Percentiles rank a stretch among this genome's conserved stretches.
These are phyloP conservation scores for Coemansia sp. DNA, from an alignment of 192 early-diverging fungal genomes.

Conservation along the genomic window DNA sequence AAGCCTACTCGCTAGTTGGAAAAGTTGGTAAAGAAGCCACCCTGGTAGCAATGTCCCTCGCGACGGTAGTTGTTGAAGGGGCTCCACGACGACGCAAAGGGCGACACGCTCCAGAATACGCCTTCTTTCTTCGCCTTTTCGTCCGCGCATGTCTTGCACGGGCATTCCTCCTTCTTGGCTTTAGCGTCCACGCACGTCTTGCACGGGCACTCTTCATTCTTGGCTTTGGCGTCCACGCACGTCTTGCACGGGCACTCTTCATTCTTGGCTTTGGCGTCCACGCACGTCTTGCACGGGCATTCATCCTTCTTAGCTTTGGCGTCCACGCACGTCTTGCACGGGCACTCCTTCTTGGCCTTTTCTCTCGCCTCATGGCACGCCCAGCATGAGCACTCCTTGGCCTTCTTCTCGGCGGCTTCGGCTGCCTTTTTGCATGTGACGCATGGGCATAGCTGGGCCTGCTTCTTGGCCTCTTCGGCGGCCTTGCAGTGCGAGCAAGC, in stretches of 20 bases:
- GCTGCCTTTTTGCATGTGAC: conserved; percentile 31
- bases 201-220: conserved; percentile 13
- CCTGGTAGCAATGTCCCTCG: conserved; percentile 48
- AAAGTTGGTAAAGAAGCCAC: conserved; percentile 56
- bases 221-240: conserved; percentile 15
- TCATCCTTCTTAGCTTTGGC: conserved; percentile 13
- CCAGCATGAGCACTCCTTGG: conserved; percentile 34
- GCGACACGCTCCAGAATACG: conserved; percentile 41
- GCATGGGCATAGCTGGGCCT: conserved; percentile 38
- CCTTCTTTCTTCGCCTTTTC: conserved; percentile 17
- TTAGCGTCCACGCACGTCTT: neutral
- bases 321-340: conserved; percentile 30
- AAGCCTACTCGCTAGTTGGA: conserved; percentile 10
- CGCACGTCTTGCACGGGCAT: conserved; percentile 22
- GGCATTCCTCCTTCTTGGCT: conserved; percentile 2
- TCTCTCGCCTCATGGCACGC: conserved; percentile 32
- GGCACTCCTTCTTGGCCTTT: conserved; percentile 22
- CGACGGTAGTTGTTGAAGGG: conserved; percentile 59
- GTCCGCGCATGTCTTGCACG: conserved; percentile 22
- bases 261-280: conserved; percentile 8
- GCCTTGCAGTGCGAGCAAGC: conserved; percentile 36
- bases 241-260: conserved; percentile 30
- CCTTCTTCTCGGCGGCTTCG: conserved; percentile 41
- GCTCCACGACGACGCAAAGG: conserved; percentile 57
- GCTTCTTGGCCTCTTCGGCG: conserved; percentile 31